A percentile compares a stretch with the other conserved stretches of the same genome.
Conservation (phyloP, 768 basidiomycete genomes). For the Tricholoma sp. region DNA sequence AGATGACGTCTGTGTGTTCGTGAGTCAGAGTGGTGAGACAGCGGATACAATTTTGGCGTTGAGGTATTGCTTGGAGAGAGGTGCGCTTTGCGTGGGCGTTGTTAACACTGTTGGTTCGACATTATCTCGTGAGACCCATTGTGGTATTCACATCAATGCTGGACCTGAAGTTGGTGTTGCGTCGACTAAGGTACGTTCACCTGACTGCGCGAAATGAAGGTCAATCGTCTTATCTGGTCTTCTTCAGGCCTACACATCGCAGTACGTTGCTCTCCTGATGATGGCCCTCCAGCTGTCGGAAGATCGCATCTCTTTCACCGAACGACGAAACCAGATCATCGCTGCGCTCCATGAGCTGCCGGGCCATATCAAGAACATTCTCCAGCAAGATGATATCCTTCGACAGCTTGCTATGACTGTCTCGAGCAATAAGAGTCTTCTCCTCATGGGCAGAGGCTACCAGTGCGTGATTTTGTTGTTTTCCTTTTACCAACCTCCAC, state of each 20-base stretch:
- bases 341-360: conserved; percentile 90
- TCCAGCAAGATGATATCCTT: conserved; percentile 69
- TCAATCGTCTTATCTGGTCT: conserved; percentile 2
- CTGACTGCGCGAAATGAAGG: background rate
- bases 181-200: conserved; percentile 76
- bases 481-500: background rate
- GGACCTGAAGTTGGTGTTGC: conserved; percentile 99
- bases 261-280: conserved; percentile 97
- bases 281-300: conserved; percentile 98
- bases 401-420: conserved; percentile 83
- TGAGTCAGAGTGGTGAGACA: conserved; percentile 98
- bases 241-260: conserved; percentile 88
- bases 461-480: conserved; percentile 51
- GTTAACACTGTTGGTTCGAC: conserved; percentile 99
- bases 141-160: conserved; percentile 99
- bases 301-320: conserved; percentile 89
- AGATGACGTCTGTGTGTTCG: conserved; percentile 94
- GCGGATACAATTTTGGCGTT: conserved; percentile 96
- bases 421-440: conserved; percentile 75
- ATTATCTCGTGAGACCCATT: conserved; percentile 96
- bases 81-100: conserved; percentile 94
- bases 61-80: conserved; percentile 94
- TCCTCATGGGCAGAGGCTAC: conserved; percentile 98
- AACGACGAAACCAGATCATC: conserved; percentile 91
- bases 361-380: conserved; percentile 79